Conservation (phyloP, 2,329 filamentous ascomycete species). For the Cladosporium sp. region DNA sequence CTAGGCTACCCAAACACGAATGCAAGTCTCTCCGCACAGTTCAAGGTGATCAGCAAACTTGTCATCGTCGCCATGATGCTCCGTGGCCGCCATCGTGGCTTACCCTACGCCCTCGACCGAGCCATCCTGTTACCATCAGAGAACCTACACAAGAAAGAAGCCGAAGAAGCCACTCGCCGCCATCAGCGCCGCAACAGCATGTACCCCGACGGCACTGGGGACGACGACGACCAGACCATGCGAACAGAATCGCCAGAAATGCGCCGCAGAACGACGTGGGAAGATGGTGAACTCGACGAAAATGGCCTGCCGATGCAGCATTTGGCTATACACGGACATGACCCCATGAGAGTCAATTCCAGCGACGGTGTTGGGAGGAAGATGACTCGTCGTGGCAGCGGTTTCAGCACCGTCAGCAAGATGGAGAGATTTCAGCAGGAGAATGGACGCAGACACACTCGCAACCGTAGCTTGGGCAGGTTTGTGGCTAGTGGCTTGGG, state of each 20-base stretch:
- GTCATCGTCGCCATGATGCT: slow-evolving; percentile 65
- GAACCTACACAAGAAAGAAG: slow-evolving; percentile 58
- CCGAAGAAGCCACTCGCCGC: slow-evolving; percentile 36
- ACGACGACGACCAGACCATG: background rate
- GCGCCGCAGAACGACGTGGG: slow-evolving; percentile 18
- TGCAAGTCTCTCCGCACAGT: slow-evolving; percentile 77
- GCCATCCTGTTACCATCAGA: slow-evolving; percentile 66
- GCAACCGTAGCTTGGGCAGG: slow-evolving; percentile 21
- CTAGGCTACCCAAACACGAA: slow-evolving; percentile 75
- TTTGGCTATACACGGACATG: slow-evolving; percentile 7
- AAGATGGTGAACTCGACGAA: slow-evolving; percentile 26
- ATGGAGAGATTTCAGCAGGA: slow-evolving; percentile 9
- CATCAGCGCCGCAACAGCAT: slow-evolving; percentile 23
- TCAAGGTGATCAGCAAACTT: slow-evolving; percentile 65
- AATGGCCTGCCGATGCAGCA: slow-evolving; percentile 25
- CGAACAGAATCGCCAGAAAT: background rate
- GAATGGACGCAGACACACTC: slow-evolving; percentile 12
- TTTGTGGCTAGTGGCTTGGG: slow-evolving; percentile 24
- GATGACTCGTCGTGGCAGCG: slow-evolving; percentile 13
- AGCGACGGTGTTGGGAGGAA: slow-evolving; percentile 13
- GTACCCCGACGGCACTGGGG: slow-evolving; percentile 17
- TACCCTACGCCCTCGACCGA: slow-evolving; percentile 64
- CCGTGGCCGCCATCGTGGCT: slow-evolving; percentile 60
- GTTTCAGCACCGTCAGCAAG: slow-evolving; percentile 12
- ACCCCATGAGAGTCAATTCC: slow-evolving; percentile 1